phyloP scores from a whole-genome alignment of 2,329 filamentous ascomycete species.

The Hirsutella rhossiliensis region DNA sequence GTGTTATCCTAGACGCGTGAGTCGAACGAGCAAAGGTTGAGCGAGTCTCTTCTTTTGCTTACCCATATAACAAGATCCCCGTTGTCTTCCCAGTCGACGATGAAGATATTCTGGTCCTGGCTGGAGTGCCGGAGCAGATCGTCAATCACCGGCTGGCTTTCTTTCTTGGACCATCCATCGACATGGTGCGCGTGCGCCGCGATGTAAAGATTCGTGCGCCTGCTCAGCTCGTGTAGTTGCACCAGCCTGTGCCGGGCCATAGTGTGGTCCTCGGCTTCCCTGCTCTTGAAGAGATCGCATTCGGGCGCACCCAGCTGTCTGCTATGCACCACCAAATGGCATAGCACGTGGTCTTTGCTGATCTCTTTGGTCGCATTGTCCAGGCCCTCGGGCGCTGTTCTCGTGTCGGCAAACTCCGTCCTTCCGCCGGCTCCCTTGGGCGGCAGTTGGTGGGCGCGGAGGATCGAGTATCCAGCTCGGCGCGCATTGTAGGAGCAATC shows the following conservation, averaged over 20 bases:
- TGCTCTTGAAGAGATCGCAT: background rate
- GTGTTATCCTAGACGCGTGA: conserved; percentile 2
- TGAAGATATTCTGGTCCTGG: background rate
- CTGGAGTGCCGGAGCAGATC: background rate
- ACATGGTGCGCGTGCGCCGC: background rate
- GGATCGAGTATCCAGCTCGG: background rate
- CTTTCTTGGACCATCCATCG: background rate
- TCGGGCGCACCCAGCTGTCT: background rate
- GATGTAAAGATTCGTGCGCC: background rate
- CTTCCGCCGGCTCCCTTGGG: background rate
- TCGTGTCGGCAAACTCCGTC: conserved; percentile 1
- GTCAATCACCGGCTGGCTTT: background rate
- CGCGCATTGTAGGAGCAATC: conserved; percentile 1
- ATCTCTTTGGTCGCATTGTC: background rate
- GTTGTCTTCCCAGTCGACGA: background rate
- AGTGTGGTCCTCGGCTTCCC: background rate
- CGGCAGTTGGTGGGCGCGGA: background rate
- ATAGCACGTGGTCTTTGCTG: background rate
- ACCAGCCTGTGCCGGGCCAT: background rate
- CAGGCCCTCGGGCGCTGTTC: background rate
- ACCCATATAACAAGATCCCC: conserved; percentile 1
- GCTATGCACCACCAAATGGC: background rate
- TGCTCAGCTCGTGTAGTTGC: background rate
- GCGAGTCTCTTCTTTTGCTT: background rate
- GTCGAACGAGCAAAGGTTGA: background rate